These are phyloP conservation scores for Phytophthora agathidicida DNA, from an alignment of 352 stramenopile species.

Conservation along the genomic window DNA sequence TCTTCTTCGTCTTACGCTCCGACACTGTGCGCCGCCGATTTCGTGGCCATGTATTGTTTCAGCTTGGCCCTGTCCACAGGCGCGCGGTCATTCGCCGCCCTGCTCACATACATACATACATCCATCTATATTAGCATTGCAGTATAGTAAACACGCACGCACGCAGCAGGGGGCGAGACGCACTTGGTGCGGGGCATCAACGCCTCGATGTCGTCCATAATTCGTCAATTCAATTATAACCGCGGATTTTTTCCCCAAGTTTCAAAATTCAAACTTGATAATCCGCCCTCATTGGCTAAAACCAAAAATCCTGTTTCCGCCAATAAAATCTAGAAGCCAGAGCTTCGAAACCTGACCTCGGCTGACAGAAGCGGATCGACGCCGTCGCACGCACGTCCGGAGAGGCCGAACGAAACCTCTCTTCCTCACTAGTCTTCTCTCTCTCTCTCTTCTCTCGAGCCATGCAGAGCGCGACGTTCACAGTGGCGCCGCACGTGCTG, in stretches of 20 bases:
- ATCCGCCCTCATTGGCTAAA: slow-evolving; percentile 13
- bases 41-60: slow-evolving; percentile 65
- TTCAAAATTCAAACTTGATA: slow-evolving; percentile 30
- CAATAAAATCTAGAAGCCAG: slow-evolving; percentile 12
- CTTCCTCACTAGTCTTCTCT: too few species aligned
- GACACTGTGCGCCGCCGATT: slow-evolving; percentile 39
- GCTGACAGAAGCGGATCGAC: slow-evolving; percentile 23
- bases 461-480: slow-evolving; percentile 76
- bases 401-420: slow-evolving; percentile 1
- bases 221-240: background rate
- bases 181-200: slow-evolving; percentile 83
- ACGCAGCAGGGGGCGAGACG: background rate
- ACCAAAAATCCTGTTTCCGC: slow-evolving; percentile 1
- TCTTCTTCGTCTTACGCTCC: slow-evolving; percentile 23
- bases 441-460: too few species aligned
- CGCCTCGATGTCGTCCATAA: slow-evolving; percentile 61
- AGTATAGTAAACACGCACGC: too few species aligned
- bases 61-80: slow-evolving; percentile 55
- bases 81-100: slow-evolving; percentile 51
- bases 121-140: too few species aligned
- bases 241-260: background rate
- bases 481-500: slow-evolving; percentile 73
- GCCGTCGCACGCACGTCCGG: slow-evolving; percentile 10
- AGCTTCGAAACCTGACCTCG: slow-evolving; percentile 18
- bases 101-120: slow-evolving; percentile 16